A percentile compares a stretch with the other conserved stretches of the same genome.
phyloP scores from a whole-genome alignment of 805 yeast species.

The Pichia phayaonensis region DNA sequence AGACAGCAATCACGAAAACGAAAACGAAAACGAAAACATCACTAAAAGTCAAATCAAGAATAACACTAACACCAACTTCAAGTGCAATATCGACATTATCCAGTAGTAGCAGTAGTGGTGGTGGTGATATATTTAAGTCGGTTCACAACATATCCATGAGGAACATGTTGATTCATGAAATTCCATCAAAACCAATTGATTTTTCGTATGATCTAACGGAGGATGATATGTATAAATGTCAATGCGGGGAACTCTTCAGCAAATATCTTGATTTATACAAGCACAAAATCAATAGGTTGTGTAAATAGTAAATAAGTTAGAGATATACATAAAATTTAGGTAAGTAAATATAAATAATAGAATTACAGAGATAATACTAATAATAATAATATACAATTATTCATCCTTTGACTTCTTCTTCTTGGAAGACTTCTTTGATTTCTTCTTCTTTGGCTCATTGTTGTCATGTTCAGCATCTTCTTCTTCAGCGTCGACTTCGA shows the following conservation, averaged over 20 bases:
- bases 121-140: neutral
- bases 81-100: too few relatives aligned
- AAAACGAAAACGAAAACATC: too few relatives aligned
- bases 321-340: too few relatives aligned
- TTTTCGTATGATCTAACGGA: neutral
- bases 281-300: neutral
- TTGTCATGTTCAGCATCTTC: neutral
- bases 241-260: neutral
- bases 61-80: too few relatives aligned
- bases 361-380: too few relatives aligned
- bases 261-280: neutral
- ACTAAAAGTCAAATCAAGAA: neutral
- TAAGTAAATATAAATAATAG: too few relatives aligned
- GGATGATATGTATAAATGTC: neutral
- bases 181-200: neutral
- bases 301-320: neutral
- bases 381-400: neutral
- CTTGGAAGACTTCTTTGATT: slow-evolving; percentile 30
- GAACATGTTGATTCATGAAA: neutral
- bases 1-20: neutral
- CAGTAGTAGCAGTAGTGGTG: too few relatives aligned
- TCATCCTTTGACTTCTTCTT: neutral
- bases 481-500: neutral
- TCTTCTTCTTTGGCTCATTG: slow-evolving; percentile 40
- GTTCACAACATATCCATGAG: neutral